phyloP scores from a whole-genome alignment of 345 rosid genomes.

The Nephelium lappaceum region DNA sequence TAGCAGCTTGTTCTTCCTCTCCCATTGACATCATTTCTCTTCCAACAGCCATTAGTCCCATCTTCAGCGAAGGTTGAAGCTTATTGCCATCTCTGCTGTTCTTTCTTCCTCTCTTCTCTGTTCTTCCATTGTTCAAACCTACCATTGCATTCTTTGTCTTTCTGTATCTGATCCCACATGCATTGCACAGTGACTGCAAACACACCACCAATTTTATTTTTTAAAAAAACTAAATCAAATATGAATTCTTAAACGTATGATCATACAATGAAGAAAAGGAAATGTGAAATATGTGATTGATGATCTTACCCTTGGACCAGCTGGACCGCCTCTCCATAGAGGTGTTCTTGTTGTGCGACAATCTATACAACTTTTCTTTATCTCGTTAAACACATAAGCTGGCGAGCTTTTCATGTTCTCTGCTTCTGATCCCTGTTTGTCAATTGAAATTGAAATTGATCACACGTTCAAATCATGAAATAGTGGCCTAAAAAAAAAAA shows the following conservation, averaged over 20 bases:
- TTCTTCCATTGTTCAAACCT: slow-evolving; percentile 32
- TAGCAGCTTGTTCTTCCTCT: slow-evolving; percentile 72
- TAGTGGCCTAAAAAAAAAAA: background rate
- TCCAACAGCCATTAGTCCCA: slow-evolving; percentile 20
- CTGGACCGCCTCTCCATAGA: slow-evolving; percentile 90
- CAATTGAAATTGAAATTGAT: background rate
- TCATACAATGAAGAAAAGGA: background rate
- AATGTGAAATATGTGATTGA: background rate
- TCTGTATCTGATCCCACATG: slow-evolving; percentile 88
- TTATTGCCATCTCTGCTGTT: background rate
- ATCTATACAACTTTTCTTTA: slow-evolving; percentile 52
- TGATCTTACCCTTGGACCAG: slow-evolving; percentile 67
- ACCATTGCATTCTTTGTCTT: slow-evolving; percentile 55
- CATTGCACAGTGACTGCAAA: slow-evolving; percentile 81
- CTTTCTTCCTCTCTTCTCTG: slow-evolving; percentile 26
- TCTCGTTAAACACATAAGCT: background rate
- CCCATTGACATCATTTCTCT: slow-evolving; percentile 31
- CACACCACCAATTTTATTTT: background rate
- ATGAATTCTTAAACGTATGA: background rate
- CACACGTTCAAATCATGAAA: background rate
- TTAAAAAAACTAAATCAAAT: background rate
- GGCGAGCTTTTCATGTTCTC: background rate
- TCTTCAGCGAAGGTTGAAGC: slow-evolving; percentile 25
- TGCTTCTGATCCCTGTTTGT: slow-evolving; percentile 4
- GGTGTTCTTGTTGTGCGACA: slow-evolving; percentile 83